Evolutionary conservation across 306 rosid genomes (phyloP).

Genomic region (Gastrolobium bilobum): DNA sequence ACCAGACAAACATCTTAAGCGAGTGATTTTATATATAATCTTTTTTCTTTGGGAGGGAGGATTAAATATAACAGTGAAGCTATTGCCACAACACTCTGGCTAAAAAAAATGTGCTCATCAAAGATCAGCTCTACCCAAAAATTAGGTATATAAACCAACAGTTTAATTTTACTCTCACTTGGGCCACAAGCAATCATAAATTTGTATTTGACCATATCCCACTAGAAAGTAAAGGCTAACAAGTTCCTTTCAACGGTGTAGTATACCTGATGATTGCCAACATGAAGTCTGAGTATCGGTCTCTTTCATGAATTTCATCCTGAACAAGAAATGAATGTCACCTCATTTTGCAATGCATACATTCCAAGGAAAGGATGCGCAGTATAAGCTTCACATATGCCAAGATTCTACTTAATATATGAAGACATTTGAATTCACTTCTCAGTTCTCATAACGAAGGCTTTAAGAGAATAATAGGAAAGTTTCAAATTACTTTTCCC

Average conservation of each 20-base stretch:
- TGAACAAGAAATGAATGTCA: slow-evolving; percentile 54
- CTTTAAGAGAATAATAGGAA: slow-evolving; percentile 3
- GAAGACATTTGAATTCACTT: slow-evolving; percentile 32
- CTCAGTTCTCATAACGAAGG: neutral
- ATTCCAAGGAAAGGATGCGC: slow-evolving; percentile 38
- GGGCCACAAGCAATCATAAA: slow-evolving; percentile 23
- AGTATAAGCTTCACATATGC: slow-evolving; percentile 32
- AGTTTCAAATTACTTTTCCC: slow-evolving; percentile 1
- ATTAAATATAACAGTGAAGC: slow-evolving; percentile 29
- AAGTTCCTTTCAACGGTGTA: slow-evolving; percentile 32
- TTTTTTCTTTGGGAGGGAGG: slow-evolving; percentile 21
- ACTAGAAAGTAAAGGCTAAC: slow-evolving; percentile 33
- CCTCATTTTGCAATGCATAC: slow-evolving; percentile 28
- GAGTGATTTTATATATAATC: slow-evolving; percentile 1
- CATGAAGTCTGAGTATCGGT: slow-evolving; percentile 88
- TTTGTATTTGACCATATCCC: slow-evolving; percentile 33
- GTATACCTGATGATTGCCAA: slow-evolving; percentile 84
- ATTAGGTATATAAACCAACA: slow-evolving; percentile 25
- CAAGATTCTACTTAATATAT: slow-evolving; percentile 24
- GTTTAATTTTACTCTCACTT: slow-evolving; percentile 35
- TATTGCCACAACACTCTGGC: neutral
- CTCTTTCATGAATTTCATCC: slow-evolving; percentile 99
- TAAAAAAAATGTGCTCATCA: neutral
- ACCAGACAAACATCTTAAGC: slow-evolving; percentile 39
- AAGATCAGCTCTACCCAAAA: slow-evolving; percentile 24